These are phyloP conservation scores for Aspergillus indologenus DNA, from an alignment of 495 filamentous ascomycete genomes.

Conservation along the genomic window DNA sequence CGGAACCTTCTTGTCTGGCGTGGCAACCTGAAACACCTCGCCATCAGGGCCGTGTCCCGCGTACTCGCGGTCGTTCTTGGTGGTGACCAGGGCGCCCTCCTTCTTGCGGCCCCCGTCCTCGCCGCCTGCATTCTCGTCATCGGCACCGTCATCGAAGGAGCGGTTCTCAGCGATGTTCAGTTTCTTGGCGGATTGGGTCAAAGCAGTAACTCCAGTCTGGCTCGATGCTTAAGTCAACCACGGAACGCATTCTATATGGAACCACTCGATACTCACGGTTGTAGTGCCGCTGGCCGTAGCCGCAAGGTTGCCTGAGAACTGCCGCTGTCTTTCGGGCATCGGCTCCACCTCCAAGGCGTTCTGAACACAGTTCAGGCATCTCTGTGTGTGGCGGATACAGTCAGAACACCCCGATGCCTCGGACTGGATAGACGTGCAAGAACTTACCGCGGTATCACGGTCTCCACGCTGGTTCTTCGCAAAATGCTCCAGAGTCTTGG, in stretches of 20 bases:
- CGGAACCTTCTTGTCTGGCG: not conserved
- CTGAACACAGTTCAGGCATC: constrained; percentile 56
- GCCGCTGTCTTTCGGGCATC: constrained; percentile 16
- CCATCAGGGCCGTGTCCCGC: not conserved
- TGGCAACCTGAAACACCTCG: not conserved
- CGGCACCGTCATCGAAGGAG: not conserved
- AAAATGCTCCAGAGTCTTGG: constrained; percentile 51
- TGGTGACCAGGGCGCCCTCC: not conserved
- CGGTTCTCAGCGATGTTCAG: not conserved
- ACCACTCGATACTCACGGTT: not conserved
- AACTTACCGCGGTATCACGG: constrained; percentile 47
- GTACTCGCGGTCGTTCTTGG: not conserved
- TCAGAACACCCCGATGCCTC: constrained; percentile 5
- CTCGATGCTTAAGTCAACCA: constrained; percentile 5
- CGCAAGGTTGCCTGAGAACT: constrained; percentile 16
- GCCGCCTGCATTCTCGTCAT: constrained; percentile 13
- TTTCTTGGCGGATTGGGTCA: constrained; percentile 2
- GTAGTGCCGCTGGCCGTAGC: constrained; percentile 1
- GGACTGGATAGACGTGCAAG: not conserved
- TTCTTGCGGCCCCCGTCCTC: not conserved
- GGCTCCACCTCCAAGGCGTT: constrained; percentile 24
- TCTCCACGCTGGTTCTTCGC: constrained; percentile 53
- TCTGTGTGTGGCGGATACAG: constrained; percentile 29
- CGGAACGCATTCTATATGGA: not conserved
- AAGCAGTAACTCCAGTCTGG: constrained; percentile 5